These are phyloP conservation scores for Pyrus hybrid DNA, from an alignment of 331 rosid species.

Conservation along the genomic window DNA sequence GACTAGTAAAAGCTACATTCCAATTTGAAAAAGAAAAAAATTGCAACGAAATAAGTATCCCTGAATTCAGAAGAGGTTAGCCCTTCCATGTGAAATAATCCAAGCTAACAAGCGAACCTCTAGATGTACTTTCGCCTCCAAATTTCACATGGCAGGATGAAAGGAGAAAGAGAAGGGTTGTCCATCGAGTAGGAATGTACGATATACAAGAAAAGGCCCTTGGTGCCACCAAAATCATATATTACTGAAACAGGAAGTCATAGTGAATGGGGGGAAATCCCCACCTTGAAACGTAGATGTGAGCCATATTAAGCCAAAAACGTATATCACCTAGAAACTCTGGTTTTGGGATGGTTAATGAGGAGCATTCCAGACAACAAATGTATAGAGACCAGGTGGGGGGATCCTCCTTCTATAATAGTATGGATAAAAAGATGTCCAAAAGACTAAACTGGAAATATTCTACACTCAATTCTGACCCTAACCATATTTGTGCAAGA, in stretches of 20 bases:
- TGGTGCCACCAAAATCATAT: not conserved
- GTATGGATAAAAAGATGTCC: not conserved
- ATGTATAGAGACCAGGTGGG: not conserved
- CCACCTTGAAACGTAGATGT: not conserved
- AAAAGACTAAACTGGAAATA: not conserved
- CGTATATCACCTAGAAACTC: not conserved
- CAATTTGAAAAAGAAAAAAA: not conserved
- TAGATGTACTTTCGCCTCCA: not conserved
- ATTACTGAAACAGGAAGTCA: not conserved
- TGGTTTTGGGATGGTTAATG: not conserved
- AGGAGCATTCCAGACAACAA: not conserved
- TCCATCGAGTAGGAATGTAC: not conserved
- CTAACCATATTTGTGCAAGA: not conserved
- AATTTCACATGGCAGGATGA: not conserved
- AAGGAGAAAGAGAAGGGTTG: not conserved
- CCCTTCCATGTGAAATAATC: not conserved
- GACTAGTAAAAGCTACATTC: not conserved
- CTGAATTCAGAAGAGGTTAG: not conserved
- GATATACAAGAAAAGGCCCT: not conserved
- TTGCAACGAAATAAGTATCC: not conserved
- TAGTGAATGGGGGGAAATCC: not conserved
- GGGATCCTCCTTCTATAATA: not conserved
- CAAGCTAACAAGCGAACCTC: not conserved
- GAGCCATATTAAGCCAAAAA: not conserved
- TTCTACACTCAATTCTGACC: not conserved